Percentiles rank a stretch among this genome's conserved stretches.
phyloP scores from a whole-genome alignment of 148 eudicot species.

The Vaccinium darrowii region DNA sequence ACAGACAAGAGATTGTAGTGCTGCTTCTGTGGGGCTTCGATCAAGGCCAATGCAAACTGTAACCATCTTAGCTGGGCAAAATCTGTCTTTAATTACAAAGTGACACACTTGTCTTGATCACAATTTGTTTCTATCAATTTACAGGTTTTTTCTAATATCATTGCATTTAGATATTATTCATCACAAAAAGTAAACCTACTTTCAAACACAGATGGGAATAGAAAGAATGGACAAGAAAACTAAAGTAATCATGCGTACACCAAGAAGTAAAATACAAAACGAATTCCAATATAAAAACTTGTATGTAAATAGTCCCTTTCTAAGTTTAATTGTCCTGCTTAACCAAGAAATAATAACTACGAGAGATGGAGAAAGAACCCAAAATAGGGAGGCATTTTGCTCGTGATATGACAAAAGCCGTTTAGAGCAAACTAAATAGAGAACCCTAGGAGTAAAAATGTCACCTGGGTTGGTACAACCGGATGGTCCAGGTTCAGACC shows the following conservation, averaged over 20 bases:
- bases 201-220: not conserved
- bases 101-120: no score
- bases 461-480: conserved; percentile 22
- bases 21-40: no score
- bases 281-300: not conserved
- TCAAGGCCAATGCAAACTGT: no score
- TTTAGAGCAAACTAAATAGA: not conserved
- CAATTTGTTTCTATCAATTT: no score
- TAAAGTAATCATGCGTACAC: not conserved
- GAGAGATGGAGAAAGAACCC: not conserved
- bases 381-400: not conserved
- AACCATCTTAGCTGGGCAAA: no score
- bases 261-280: not conserved
- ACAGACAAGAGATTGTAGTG: no score
- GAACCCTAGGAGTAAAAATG: not conserved
- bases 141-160: no score
- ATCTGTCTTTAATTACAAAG: no score
- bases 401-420: not conserved
- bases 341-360: not conserved
- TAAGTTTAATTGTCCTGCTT: not conserved
- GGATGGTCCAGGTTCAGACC: conserved; percentile 36
- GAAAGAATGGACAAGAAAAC: not conserved
- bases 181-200: no score
- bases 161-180: no score
- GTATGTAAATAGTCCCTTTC: not conserved